These are phyloP conservation scores for Lachnum nothofagi DNA, from an alignment of 2,329 filamentous ascomycete genomes.

Conservation along the genomic window DNA sequence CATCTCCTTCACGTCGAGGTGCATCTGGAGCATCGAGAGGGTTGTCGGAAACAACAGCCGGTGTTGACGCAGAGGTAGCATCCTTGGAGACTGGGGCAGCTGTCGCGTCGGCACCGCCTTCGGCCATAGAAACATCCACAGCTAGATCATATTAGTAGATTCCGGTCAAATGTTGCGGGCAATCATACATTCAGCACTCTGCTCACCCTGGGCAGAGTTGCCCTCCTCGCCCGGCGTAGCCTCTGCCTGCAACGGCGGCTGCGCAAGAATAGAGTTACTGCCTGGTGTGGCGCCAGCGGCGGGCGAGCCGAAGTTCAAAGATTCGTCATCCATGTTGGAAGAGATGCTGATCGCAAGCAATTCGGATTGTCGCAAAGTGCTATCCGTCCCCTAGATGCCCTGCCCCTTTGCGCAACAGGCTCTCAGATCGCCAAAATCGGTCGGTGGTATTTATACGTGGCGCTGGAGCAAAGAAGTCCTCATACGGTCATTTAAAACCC, in stretches of 20 bases:
- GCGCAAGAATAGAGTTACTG: constrained; percentile 52
- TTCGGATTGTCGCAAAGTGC: constrained; percentile 30
- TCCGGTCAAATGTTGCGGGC: constrained; percentile 7
- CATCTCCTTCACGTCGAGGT: constrained; percentile 56
- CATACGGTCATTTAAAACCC: not conserved
- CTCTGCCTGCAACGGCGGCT: constrained; percentile 48
- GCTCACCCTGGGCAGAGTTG: constrained; percentile 25
- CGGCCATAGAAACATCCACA: constrained; percentile 60
- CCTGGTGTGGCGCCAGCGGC: constrained; percentile 52
- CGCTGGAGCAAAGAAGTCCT: not conserved
- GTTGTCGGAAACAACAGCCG: constrained; percentile 54
- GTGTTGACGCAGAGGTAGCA: constrained; percentile 44
- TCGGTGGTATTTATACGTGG: constrained; percentile 13
- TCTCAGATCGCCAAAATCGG: constrained; percentile 12
- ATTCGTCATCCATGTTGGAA: constrained; percentile 54
- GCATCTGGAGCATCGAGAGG: constrained; percentile 65
- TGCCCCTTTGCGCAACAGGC: constrained; percentile 13
- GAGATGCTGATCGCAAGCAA: constrained; percentile 14
- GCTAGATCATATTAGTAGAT: constrained; percentile 8
- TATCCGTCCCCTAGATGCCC: constrained; percentile 5
- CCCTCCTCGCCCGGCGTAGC: constrained; percentile 23
- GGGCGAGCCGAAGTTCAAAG: constrained; percentile 53
- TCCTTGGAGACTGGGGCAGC: constrained; percentile 52
- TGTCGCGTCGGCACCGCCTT: constrained; percentile 35
- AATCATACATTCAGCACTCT: constrained; percentile 43